Conservation (phyloP, 192 early-diverging fungal species). For the Allomyces macrogynus region DNA sequence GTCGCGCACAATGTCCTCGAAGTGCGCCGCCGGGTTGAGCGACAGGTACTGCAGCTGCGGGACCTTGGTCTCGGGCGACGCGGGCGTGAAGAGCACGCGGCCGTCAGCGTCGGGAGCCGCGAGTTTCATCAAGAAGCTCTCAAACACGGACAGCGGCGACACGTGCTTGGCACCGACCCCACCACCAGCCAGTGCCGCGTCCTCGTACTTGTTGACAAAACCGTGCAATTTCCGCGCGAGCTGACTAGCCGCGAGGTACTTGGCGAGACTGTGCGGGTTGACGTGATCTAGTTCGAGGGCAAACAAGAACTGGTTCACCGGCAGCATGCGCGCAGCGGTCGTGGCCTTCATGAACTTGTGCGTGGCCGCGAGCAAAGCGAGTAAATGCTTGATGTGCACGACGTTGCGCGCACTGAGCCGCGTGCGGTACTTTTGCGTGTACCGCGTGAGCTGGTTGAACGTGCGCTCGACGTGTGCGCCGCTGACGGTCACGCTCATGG, state of each 20-base stretch:
- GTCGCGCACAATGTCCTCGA: slow-evolving; percentile 53
- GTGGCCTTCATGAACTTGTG: slow-evolving; percentile 18
- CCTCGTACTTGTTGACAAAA: slow-evolving; percentile 20
- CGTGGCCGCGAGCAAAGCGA: slow-evolving; percentile 34
- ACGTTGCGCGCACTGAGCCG: slow-evolving; percentile 50
- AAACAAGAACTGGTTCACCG: slow-evolving; percentile 50
- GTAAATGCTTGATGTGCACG: slow-evolving; percentile 53
- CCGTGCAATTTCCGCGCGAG: slow-evolving; percentile 44
- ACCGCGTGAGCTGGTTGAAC: slow-evolving; percentile 33
- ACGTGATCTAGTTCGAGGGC: slow-evolving; percentile 49
- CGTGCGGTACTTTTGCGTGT: slow-evolving; percentile 44
- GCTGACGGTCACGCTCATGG: slow-evolving; percentile 40
- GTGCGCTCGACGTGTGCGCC: slow-evolving; percentile 26
- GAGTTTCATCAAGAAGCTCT: slow-evolving; percentile 32
- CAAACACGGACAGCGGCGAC: slow-evolving; percentile 14
- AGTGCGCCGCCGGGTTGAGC: slow-evolving; percentile 61
- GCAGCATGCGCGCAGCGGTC: slow-evolving; percentile 12
- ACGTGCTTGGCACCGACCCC: slow-evolving; percentile 3
- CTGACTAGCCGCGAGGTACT: slow-evolving; percentile 43
- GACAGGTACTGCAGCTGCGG: slow-evolving; percentile 58
- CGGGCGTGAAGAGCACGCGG: slow-evolving; percentile 24
- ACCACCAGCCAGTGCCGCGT: not conserved
- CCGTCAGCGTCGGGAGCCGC: slow-evolving; percentile 47
- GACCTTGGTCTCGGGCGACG: not conserved
- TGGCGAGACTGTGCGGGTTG: slow-evolving; percentile 56